These are phyloP conservation scores for Globisporangium okanoganense DNA, from an alignment of 352 stramenopile species.

Conservation along the genomic window DNA sequence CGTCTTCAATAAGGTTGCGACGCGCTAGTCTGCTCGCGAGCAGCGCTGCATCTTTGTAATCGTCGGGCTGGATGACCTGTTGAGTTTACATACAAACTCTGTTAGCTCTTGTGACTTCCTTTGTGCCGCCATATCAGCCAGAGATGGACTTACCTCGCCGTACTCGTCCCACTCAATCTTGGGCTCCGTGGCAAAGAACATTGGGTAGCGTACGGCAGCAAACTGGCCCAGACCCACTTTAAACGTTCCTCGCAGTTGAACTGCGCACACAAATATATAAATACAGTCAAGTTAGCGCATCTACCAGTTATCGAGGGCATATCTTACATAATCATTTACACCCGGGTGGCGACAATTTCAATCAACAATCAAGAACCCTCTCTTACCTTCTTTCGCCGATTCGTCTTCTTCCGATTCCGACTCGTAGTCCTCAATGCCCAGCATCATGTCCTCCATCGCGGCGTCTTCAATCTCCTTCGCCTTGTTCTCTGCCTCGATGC, in stretches of 20 bases:
- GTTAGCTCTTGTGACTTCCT: not conserved
- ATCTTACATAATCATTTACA: too few species aligned
- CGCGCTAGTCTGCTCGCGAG: conserved; percentile 55
- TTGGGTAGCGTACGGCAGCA: conserved; percentile 77
- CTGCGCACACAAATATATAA: conserved; percentile 20
- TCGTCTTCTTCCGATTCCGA: conserved; percentile 78
- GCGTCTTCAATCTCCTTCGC: conserved; percentile 87
- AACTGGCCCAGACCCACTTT: conserved; percentile 85
- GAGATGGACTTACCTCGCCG: conserved; percentile 45
- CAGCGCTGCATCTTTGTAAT: conserved; percentile 77
- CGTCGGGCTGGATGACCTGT: conserved; percentile 72
- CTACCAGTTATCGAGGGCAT: too few species aligned
- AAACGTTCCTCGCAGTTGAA: conserved; percentile 82
- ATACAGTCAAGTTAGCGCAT: not conserved
- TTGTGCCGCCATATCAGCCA: not conserved
- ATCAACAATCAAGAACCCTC: too few species aligned
- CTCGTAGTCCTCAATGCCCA: conserved; percentile 89
- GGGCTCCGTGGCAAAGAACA: conserved; percentile 84
- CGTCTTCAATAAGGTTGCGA: conserved; percentile 58
- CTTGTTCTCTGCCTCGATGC: conserved; percentile 83
- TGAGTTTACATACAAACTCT: not conserved
- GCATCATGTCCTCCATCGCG: conserved; percentile 91
- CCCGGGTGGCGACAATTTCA: too few species aligned
- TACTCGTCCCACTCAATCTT: conserved; percentile 91
- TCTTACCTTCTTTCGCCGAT: conserved; percentile 55